Evolutionary conservation across 202 grass and related monocot genomes (phyloP).

Genomic region (Carex sylvatica): DNA sequence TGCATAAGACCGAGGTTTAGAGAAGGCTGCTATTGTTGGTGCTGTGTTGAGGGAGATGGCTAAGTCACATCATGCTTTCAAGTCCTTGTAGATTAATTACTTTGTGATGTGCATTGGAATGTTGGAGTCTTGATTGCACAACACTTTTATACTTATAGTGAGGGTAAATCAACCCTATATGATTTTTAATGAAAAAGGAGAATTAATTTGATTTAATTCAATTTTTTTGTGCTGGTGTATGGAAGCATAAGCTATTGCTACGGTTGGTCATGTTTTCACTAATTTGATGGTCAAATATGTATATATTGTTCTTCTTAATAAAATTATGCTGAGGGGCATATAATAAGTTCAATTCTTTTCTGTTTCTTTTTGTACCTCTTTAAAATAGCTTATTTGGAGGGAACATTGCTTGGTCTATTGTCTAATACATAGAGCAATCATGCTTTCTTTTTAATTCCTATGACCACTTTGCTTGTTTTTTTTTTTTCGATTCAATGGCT

Average conservation of each 20-base stretch:
- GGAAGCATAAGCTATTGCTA: background rate
- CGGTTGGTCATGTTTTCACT: background rate
- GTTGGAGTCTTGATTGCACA: background rate
- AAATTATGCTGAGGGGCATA: background rate
- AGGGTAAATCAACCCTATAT: background rate
- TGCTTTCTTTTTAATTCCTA: background rate
- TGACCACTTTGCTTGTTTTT: background rate
- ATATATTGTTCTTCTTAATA: background rate
- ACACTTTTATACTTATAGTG: background rate
- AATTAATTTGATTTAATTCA: background rate
- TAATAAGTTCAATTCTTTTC: background rate
- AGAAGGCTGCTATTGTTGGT: constrained; percentile 87
- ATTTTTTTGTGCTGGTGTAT: background rate
- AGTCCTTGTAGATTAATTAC: constrained; percentile 40
- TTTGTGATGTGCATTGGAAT: background rate
- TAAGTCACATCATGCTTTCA: constrained; percentile 81
- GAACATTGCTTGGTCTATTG: background rate
- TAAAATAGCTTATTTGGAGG: background rate
- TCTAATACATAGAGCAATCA: background rate
- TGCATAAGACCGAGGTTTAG: constrained; percentile 74
- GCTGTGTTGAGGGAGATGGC: constrained; percentile 92
- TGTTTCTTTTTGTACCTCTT: background rate
- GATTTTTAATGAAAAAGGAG: background rate
- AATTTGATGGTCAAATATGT: background rate
- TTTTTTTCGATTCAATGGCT: background rate